A percentile compares a stretch with the other conserved stretches of the same genome.
Conservation (phyloP, 768 basidiomycete species). For the Tylopilus rubrobrunneus region DNA sequence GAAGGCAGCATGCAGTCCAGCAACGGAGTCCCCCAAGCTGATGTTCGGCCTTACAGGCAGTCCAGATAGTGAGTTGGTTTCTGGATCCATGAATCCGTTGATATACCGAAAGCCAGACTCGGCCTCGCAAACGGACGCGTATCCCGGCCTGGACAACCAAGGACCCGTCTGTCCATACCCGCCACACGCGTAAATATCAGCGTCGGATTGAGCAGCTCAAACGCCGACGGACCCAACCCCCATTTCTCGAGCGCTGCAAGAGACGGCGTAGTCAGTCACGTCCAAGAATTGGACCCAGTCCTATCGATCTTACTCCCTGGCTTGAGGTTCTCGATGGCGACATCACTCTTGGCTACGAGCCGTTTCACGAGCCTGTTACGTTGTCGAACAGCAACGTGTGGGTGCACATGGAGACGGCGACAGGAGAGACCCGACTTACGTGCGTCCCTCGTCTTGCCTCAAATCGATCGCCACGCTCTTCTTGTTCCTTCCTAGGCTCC, state of each 20-base stretch:
- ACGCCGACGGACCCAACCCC: slow-evolving; percentile 53
- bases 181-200: slow-evolving; percentile 86
- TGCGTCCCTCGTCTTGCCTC: slow-evolving; percentile 51
- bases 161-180: slow-evolving; percentile 76
- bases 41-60: slow-evolving; percentile 71
- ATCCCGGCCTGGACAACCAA: slow-evolving; percentile 67
- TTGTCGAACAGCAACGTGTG: background rate
- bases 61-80: slow-evolving; percentile 50
- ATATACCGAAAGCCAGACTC: slow-evolving; percentile 73
- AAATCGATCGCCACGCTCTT: slow-evolving; percentile 70
- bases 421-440: slow-evolving; percentile 29
- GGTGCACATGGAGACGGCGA: background rate
- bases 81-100: slow-evolving; percentile 58
- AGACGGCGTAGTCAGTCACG: background rate
- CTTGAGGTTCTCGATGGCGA: slow-evolving; percentile 70
- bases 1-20: slow-evolving; percentile 69
- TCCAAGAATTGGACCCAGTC: background rate
- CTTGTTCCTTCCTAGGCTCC: slow-evolving; percentile 69
- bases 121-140: slow-evolving; percentile 73
- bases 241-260: slow-evolving; percentile 65
- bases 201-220: slow-evolving; percentile 75
- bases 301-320: slow-evolving; percentile 53
- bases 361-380: slow-evolving; percentile 50
- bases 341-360: slow-evolving; percentile 61
- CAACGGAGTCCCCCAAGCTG: slow-evolving; percentile 68